phyloP scores from a whole-genome alignment of 2,329 filamentous ascomycete species.

The Arthrocladium fulminans region DNA sequence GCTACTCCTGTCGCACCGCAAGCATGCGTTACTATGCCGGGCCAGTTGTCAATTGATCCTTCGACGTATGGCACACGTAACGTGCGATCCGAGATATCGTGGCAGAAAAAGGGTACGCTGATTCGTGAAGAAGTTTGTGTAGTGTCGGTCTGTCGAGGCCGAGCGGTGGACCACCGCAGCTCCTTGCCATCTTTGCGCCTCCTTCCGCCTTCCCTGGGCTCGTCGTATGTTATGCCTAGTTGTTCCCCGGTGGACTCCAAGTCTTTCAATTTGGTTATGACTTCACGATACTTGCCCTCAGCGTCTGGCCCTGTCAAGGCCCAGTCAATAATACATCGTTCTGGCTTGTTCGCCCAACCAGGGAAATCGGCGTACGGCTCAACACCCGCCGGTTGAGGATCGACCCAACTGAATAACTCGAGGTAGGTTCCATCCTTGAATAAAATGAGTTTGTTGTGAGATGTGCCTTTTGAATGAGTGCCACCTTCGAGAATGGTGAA shows the following conservation, averaged over 20 bases:
- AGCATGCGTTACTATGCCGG: conserved; percentile 13
- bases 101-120: conserved; percentile 23
- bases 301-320: conserved; percentile 20
- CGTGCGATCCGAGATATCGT: conserved; percentile 20
- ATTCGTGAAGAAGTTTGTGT: conserved; percentile 12
- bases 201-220: conserved; percentile 16
- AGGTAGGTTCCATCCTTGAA: conserved; percentile 24
- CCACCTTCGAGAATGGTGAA: conserved; percentile 23
- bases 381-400: conserved; percentile 9
- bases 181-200: conserved; percentile 21
- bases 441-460: conserved; percentile 24
- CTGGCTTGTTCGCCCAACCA: conserved; percentile 18
- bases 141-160: conserved; percentile 5
- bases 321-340: conserved; percentile 21
- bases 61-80: conserved; percentile 25
- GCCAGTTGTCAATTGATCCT: conserved; percentile 7
- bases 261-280: conserved; percentile 12
- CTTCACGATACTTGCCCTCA: conserved; percentile 14
- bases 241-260: conserved; percentile 8
- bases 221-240: conserved; percentile 15
- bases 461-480: conserved; percentile 20
- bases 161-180: conserved; percentile 18
- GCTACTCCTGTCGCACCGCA: conserved; percentile 20
- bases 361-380: conserved; percentile 17
- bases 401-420: conserved; percentile 24